Evolutionary conservation across 2,329 filamentous ascomycete genomes (phyloP), one percentile per base, ranked within the genome.

Genomic region (Periconia macrospinosa): DNA sequence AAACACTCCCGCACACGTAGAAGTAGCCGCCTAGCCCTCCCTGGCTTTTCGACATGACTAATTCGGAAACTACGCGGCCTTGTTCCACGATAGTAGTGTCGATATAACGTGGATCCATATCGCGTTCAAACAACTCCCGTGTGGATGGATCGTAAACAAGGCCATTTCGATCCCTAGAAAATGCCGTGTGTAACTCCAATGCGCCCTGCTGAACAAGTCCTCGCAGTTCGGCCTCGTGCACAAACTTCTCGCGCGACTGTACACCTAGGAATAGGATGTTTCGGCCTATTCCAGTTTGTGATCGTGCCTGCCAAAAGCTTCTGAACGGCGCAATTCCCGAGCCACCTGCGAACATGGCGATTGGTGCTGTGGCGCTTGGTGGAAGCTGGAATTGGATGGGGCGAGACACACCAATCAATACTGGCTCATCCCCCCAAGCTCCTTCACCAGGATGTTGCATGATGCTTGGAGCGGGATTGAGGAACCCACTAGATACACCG

Each of bases 21-120:
- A 81, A 68, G 49, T 80, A 76, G 10, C 77, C 78, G 15, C 77
- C 78, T 1, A 79, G 67, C 0, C 81, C 80, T 3, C 81, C 81
- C 44, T 82, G 79, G 43, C 79, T 81, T 69, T 82, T 83, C 0
- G 79, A 81, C 79, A 83, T 83, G 50, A 83, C 78, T 19, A 83
- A 71, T 47, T 83, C 81, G 19, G 79, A 81, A 2, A 83, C 75
- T 0, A 73, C 76, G 0, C 73, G 73, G 0, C 79, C 78, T 57
- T 83, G 79, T 50, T 82, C 79, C 1, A 79, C 71, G 27, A 83
- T 81, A 6, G 81, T 62, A 0, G 73, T 66, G 55, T 83, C 80
- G 18, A 83, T 82, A 53, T 83, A 83, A 2, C 81, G 75, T 9
- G 81, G 77, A 1, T 79, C 73, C 27, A 75, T 81, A 17, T 76